Evolutionary conservation across 1,139 yeast species (phyloP).

Genomic region (Geotrichum aggregatum): DNA sequence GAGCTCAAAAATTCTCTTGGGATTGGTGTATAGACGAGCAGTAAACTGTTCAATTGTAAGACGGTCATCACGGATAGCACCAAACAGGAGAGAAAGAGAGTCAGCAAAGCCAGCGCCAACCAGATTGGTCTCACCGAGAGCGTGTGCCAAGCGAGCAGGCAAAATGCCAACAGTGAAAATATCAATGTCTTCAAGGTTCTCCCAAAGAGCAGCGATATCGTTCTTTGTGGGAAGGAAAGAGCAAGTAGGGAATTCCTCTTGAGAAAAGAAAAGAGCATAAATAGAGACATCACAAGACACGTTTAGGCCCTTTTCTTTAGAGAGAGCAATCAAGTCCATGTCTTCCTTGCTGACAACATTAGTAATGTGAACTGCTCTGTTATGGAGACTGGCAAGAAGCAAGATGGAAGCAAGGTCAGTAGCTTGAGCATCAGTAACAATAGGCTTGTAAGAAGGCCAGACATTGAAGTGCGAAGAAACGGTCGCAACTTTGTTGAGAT

Average conservation of each 20-base stretch:
- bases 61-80: conserved; percentile 72
- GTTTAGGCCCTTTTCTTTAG: conserved; percentile 72
- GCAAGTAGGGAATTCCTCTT: conserved; percentile 60
- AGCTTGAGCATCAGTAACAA: conserved; percentile 86
- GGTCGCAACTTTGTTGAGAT: conserved; percentile 61
- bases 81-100: conserved; percentile 73
- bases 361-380: conserved; percentile 82
- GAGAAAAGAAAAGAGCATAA: conserved; percentile 70
- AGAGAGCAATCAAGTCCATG: conserved; percentile 75
- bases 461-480: conserved; percentile 73
- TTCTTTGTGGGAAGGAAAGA: conserved; percentile 75
- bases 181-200: conserved; percentile 64
- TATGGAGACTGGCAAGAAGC: conserved; percentile 83
- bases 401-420: conserved; percentile 89
- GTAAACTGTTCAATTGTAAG: conserved; percentile 71
- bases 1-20: conserved; percentile 74
- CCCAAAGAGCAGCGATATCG: conserved; percentile 84
- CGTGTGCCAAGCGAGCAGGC: conserved; percentile 69
- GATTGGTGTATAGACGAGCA: conserved; percentile 73
- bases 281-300: conserved; percentile 92
- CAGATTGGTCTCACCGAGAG: conserved; percentile 53
- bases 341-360: conserved; percentile 81
- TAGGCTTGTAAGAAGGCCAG: conserved; percentile 84
- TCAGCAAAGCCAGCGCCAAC: conserved; percentile 79
- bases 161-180: conserved; percentile 81